Evolutionary conservation across 345 rosid species (phyloP), one percentile per base, ranked within the genome.

Genomic region (Rhodamnia argentea): DNA sequence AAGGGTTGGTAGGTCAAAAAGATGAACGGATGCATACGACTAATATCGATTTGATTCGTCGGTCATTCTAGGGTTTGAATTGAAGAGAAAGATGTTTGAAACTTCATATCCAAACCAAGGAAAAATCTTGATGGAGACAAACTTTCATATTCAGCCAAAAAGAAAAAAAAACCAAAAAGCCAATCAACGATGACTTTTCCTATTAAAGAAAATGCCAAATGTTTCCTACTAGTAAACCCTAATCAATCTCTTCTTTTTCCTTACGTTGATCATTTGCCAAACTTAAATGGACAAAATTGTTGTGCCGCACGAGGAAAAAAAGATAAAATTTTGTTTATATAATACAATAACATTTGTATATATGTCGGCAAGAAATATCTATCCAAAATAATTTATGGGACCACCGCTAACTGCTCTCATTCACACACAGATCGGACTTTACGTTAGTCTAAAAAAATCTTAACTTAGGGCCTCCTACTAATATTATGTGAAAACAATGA

Each of bases 51-150:
- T 24, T 10, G 26, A 37, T 70, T 70, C 81, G 59, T 83, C 84
- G 84, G 84, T 83, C 84, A 29, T 52, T 18, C 44, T 40, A 83
- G 84, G 84, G 58, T 83, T 83, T 83, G 84, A 83, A 83, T 15
- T 55, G n/a, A 18, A 55, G 84, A 52, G 84, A 55, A 83, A 52
- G 84, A 6, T 8, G 59, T 83, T 52, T 83, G 84, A 83, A 83
- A 83, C 84, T 83, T 53, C 44, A 47, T 54, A 29, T 83, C 55
- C 10, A 83, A 16, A 52, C 54, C 55, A 18, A 29, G 52, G 42
- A 54, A 52, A 83, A 54, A 52, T 52, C 26, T 18, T 29, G 44
- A 83, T 16, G n/a, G 84, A 27, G 57, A n/a, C 54, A 82, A 52
- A n/a, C 84, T 20, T 14, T 47, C 56, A 5, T 50, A 82, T 82